Conservation (phyloP, 768 basidiomycete species). For the Russula vinacea region DNA sequence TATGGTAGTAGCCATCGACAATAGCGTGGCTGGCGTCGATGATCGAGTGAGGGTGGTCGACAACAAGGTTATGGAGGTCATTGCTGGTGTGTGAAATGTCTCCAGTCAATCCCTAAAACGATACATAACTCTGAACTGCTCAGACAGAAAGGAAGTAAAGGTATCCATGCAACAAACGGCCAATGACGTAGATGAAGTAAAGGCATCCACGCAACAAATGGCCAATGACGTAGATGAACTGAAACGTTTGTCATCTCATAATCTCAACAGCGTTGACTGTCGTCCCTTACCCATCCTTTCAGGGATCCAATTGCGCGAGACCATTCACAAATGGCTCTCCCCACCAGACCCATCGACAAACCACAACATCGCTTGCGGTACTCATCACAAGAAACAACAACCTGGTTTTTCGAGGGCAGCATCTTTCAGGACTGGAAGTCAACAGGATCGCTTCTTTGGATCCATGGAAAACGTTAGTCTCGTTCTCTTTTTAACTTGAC, state of each 20-base stretch:
- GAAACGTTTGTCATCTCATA: not conserved
- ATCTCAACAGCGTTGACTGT: not conserved
- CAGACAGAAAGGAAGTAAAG: too few relatives aligned
- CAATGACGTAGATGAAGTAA: too few relatives aligned
- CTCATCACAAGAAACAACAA: not conserved
- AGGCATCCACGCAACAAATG: not conserved
- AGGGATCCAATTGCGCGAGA: not conserved
- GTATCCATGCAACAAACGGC: too few relatives aligned
- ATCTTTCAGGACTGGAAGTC: not conserved
- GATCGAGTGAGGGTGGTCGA: too few relatives aligned
- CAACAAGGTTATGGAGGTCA: too few relatives aligned
- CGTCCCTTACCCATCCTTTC: not conserved
- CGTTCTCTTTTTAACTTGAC: too few relatives aligned
- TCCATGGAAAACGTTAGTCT: conserved; percentile 13
- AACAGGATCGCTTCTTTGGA: not conserved
- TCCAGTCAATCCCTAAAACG: too few relatives aligned
- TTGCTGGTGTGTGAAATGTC: too few relatives aligned
- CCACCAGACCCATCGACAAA: conserved; percentile 11
- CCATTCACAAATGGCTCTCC: conserved; percentile 4
- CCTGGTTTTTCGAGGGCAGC: not conserved
- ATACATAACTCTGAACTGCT: too few relatives aligned
- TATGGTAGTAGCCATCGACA: too few relatives aligned
- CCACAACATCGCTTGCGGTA: not conserved
- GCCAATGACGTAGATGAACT: not conserved
- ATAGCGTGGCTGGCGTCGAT: too few relatives aligned